These are phyloP conservation scores for Aurantiochytrium sp. DNA, from an alignment of 108 stramenopile species.

Conservation along the genomic window DNA sequence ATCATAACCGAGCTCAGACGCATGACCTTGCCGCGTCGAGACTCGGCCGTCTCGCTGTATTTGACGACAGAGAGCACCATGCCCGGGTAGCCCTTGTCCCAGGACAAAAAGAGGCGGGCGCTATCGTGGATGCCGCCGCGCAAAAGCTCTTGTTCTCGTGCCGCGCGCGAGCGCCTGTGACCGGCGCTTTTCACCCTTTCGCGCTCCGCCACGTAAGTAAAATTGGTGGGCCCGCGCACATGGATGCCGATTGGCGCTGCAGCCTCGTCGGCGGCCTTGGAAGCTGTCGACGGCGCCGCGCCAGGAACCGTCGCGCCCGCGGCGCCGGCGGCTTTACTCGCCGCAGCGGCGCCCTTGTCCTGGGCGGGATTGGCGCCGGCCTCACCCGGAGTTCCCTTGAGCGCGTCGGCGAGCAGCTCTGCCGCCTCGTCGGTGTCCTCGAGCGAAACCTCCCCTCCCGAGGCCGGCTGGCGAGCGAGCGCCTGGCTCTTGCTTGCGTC, in stretches of 20 bases:
- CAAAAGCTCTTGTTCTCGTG: background rate
- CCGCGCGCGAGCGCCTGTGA: background rate
- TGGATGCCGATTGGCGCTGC: background rate
- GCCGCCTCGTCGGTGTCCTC: background rate
- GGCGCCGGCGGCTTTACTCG: no score
- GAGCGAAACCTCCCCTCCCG: no score
- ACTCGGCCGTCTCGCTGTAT: background rate
- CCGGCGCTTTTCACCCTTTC: background rate
- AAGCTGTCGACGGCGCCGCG: background rate
- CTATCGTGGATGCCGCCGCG: background rate
- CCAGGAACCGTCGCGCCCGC: background rate
- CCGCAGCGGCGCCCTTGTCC: no score
- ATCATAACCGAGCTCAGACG: background rate
- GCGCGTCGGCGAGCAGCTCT: no score
- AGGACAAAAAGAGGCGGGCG: background rate
- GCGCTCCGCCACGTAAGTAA: background rate
- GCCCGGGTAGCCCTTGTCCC: background rate
- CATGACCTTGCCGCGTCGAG: background rate
- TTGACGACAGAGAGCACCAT: constrained; percentile 18
- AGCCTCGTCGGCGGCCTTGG: background rate
- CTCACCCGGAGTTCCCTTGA: no score
- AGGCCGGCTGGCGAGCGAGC: no score
- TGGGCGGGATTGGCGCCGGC: no score
- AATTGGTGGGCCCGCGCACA: background rate
- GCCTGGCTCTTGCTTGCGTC: no score